Percentiles rank a stretch among this genome's conserved stretches.
Conservation (phyloP, 164 flowering plant species). For the Liriodendron chinense region DNA sequence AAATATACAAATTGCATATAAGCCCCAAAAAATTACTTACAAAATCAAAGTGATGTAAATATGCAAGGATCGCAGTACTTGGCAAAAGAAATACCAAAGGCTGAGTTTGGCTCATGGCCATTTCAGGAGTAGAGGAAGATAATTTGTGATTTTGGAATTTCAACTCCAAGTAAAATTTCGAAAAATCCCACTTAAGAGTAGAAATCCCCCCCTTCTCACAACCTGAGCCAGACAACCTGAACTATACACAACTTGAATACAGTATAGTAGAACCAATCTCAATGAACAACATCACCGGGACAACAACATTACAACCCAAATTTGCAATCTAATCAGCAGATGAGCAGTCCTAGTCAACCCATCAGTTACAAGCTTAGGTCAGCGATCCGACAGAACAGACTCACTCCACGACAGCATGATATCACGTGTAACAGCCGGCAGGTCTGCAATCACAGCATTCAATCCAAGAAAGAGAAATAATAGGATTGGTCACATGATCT, state of each 20-base stretch:
- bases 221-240: background rate
- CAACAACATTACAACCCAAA: background rate
- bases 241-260: background rate
- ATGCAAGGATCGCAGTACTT: background rate
- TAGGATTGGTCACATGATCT: background rate
- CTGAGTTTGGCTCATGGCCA: background rate
- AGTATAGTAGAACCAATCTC: background rate
- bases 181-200: too few species aligned
- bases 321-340: background rate
- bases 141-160: background rate
- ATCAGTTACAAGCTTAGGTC: conserved; percentile 6
- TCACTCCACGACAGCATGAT: conserved; percentile 81
- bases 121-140: background rate
- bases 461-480: background rate
- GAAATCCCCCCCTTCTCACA: too few species aligned
- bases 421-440: conserved; percentile 75
- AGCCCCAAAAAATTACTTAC: background rate
- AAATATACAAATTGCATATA: background rate
- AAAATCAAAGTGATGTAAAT: background rate
- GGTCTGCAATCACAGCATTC: conserved; percentile 41
- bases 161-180: background rate
- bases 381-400: conserved; percentile 57
- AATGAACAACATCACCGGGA: background rate
- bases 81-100: background rate
- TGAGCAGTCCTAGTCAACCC: background rate